Conservation (phyloP, 1,284 basidiomycete genomes). For the Puccinia horiana region DNA sequence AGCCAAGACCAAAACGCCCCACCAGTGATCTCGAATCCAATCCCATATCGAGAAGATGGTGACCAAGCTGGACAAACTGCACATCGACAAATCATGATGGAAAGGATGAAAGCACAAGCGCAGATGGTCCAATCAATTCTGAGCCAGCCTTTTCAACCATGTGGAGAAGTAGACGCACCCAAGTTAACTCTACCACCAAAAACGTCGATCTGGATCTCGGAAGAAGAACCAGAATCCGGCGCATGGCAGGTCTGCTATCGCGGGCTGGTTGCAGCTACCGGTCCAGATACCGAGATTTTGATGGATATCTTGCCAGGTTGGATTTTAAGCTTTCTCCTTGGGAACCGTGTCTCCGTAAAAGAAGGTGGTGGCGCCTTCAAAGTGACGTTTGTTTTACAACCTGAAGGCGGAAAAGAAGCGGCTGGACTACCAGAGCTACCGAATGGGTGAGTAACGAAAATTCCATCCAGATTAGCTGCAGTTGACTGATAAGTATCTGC, state of each 20-base stretch:
- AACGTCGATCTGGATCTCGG: constrained; percentile 75
- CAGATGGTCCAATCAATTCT: constrained; percentile 68
- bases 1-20: constrained; percentile 22
- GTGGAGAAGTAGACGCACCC: constrained; percentile 73
- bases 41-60: constrained; percentile 15
- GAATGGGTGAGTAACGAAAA: constrained; percentile 66
- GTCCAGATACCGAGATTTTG: constrained; percentile 66
- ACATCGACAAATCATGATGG: constrained; percentile 17
- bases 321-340: constrained; percentile 81
- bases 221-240: constrained; percentile 70
- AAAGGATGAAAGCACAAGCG: constrained; percentile 55
- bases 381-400: constrained; percentile 82
- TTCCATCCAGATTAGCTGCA: background rate
- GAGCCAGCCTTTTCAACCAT: constrained; percentile 70
- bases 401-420: constrained; percentile 64
- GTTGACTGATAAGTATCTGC: constrained; percentile 39
- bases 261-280: constrained; percentile 69
- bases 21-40: constrained; percentile 20
- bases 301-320: constrained; percentile 82
- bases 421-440: constrained; percentile 72
- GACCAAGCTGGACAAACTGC: constrained; percentile 51
- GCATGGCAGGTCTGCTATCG: constrained; percentile 64
- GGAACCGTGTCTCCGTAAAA: constrained; percentile 65
- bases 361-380: constrained; percentile 62
- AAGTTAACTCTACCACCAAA: constrained; percentile 67